Percentiles rank a stretch among this genome's conserved stretches.
These are phyloP conservation scores for Tarenaya hassleriana DNA, from an alignment of 345 rosid genomes.

Conservation along the genomic window DNA sequence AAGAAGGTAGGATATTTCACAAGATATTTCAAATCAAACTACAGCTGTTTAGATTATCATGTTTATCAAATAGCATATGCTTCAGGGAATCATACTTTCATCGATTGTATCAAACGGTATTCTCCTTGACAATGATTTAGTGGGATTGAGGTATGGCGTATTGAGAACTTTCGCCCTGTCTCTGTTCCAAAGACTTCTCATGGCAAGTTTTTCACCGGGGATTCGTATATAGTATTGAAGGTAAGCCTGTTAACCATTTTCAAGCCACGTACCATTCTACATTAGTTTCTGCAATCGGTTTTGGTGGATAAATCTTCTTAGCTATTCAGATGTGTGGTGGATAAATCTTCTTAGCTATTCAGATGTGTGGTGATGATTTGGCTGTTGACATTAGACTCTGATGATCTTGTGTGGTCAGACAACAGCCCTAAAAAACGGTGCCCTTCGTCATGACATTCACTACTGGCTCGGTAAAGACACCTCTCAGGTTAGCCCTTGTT, in stretches of 20 bases:
- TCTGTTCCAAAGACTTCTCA: constrained; percentile 55
- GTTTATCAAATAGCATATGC: too few relatives aligned
- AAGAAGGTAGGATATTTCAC: too few relatives aligned
- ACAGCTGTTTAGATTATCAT: background rate
- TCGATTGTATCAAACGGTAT: background rate
- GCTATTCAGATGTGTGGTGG: too few relatives aligned
- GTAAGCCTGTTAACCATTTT: constrained; percentile 28
- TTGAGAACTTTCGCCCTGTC: constrained; percentile 78
- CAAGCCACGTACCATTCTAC: constrained; percentile 1
- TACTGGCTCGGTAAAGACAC: constrained; percentile 95
- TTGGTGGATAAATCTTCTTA: too few relatives aligned
- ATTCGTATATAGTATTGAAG: constrained; percentile 88
- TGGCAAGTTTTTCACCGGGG: constrained; percentile 93
- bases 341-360: too few relatives aligned
- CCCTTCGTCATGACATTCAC: constrained; percentile 79
- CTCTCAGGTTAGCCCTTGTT: constrained; percentile 45
- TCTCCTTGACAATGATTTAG: constrained; percentile 55
- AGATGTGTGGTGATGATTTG: too few relatives aligned
- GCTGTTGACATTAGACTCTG: too few relatives aligned
- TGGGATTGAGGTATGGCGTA: constrained; percentile 95
- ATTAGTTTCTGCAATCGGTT: too few relatives aligned
- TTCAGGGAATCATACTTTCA: too few relatives aligned
- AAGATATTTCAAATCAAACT: background rate
- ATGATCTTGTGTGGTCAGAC: constrained; percentile 38
- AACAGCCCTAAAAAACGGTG: constrained; percentile 66